phyloP scores from a whole-genome alignment of 371 early-diverging fungal genomes.

The Mortierella sp. region DNA sequence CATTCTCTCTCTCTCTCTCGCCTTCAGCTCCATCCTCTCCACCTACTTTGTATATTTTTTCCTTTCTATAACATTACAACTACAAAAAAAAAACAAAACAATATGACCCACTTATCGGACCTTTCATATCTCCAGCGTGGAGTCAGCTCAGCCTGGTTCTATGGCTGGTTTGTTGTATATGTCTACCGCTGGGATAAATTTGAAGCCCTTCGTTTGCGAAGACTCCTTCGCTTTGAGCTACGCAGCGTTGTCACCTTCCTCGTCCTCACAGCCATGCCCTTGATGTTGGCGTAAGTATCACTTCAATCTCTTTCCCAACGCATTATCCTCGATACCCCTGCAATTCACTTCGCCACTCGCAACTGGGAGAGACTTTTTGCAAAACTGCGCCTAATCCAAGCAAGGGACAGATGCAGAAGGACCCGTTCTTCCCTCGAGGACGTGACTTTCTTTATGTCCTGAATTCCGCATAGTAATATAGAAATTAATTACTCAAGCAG shows the following conservation, averaged over 20 bases:
- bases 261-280: conserved; percentile 22
- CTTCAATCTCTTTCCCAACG: not conserved
- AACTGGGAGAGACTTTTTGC: too few species aligned
- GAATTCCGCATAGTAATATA: too few species aligned
- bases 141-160: conserved; percentile 37
- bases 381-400: too few species aligned
- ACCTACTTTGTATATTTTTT: conserved; percentile 9
- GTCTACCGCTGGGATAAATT: conserved; percentile 47
- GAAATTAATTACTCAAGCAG: too few species aligned
- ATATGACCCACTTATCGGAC: conserved; percentile 50
- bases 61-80: not conserved
- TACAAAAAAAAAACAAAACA: not conserved
- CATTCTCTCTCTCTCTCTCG: not conserved
- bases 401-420: too few species aligned
- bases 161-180: conserved; percentile 38
- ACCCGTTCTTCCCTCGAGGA: too few species aligned
- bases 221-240: conserved; percentile 37
- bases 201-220: conserved; percentile 35
- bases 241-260: conserved; percentile 36
- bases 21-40: not conserved
- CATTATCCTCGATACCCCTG: not conserved
- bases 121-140: conserved; percentile 43
- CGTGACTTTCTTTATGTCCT: too few species aligned
- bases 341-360: not conserved
- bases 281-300: conserved; percentile 39